Evolutionary conservation across 73 alveolate genomes (phyloP).

Genomic region (Paramecium caudatum): DNA sequence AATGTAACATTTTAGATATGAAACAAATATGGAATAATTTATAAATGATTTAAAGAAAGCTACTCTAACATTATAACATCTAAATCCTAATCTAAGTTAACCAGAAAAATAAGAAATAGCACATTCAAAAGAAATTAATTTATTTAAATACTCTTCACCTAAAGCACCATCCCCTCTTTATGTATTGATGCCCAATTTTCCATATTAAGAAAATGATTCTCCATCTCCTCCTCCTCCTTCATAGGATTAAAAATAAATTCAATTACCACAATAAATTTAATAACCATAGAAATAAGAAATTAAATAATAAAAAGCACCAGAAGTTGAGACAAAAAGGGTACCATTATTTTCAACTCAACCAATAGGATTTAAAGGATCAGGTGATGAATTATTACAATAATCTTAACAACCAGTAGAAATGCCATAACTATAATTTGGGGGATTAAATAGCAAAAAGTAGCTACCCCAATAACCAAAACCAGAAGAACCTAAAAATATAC

Average conservation of each 20-base stretch:
- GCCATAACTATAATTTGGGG: no score
- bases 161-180: conserved; percentile 48
- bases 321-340: not conserved
- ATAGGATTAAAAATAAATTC: not conserved
- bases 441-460: not conserved
- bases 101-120: not conserved
- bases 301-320: not conserved
- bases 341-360: no score
- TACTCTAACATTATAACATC: not conserved
- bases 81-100: not conserved
- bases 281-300: not conserved
- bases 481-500: no score
- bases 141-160: not conserved
- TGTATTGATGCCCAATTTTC: conserved; percentile 48
- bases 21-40: not conserved
- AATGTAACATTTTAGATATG: conserved; percentile 27
- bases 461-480: not conserved
- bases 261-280: not conserved
- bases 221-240: conserved; percentile 11
- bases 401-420: no score
- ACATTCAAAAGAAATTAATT: conserved; percentile 14
- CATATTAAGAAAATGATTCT: not conserved
- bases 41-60: conserved; percentile 11
- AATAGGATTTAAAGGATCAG: no score
- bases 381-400: no score